Conservation (phyloP, 2,329 filamentous ascomycete genomes). For the Ophiostoma ulmi region DNA sequence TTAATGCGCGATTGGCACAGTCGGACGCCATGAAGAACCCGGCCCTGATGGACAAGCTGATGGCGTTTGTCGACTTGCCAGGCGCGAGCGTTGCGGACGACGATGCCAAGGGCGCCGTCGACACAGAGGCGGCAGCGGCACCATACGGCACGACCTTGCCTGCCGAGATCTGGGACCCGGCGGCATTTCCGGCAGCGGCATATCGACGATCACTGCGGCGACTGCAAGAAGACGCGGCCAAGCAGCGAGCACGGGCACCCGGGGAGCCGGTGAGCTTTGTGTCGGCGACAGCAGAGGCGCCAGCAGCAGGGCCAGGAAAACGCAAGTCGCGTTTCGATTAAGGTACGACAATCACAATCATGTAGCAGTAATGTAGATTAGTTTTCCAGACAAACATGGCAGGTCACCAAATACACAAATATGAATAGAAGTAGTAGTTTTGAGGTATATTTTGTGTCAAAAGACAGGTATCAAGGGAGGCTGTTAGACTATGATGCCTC, state of each 20-base stretch:
- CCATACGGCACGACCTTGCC: constrained; percentile 63
- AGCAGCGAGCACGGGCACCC: constrained; percentile 42
- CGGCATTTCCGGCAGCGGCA: constrained; percentile 51
- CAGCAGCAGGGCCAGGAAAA: constrained; percentile 29
- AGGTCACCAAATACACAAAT: neutral
- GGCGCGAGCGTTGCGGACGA: constrained; percentile 29
- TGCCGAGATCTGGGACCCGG: constrained; percentile 54
- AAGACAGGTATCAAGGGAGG: neutral
- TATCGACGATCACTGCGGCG: constrained; percentile 47
- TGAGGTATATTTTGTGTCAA: neutral
- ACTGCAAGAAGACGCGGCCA: constrained; percentile 43
- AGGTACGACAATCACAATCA: no score
- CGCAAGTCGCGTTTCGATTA: constrained; percentile 37
- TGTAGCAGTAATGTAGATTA: no score
- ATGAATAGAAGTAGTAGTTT: neutral
- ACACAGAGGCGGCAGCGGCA: neutral
- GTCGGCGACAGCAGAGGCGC: constrained; percentile 31
- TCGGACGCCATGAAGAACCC: constrained; percentile 67
- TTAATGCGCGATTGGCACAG: constrained; percentile 67
- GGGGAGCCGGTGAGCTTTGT: constrained; percentile 51
- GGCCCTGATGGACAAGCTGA: constrained; percentile 63
- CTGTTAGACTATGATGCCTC: neutral
- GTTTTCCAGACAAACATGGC: neutral
- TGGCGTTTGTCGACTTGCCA: constrained; percentile 56
- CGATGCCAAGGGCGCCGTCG: constrained; percentile 6